phyloP scores from a whole-genome alignment of 768 basidiomycete species.

The Vishniacozyma victoriae region DNA sequence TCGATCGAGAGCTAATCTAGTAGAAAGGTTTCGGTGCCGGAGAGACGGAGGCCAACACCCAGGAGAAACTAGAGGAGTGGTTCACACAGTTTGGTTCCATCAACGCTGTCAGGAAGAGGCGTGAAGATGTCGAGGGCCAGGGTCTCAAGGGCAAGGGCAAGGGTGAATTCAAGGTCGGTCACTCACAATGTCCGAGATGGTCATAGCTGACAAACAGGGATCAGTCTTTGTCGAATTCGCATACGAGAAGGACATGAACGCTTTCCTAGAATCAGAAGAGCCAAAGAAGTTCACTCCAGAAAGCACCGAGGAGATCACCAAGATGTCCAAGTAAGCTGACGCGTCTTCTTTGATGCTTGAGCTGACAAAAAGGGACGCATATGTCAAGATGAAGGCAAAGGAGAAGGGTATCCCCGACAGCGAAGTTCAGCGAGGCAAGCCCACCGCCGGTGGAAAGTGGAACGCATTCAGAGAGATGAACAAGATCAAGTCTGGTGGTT shows the following conservation, averaged over 20 bases:
- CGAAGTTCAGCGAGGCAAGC: slow-evolving; percentile 14
- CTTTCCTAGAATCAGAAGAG: slow-evolving; percentile 78
- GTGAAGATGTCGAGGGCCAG: slow-evolving; percentile 57
- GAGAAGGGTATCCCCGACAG: slow-evolving; percentile 67
- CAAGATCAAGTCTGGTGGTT: slow-evolving; percentile 29
- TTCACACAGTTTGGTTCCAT: slow-evolving; percentile 70
- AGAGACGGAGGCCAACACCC: slow-evolving; percentile 56
- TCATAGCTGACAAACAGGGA: slow-evolving; percentile 51
- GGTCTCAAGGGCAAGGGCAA: slow-evolving; percentile 49
- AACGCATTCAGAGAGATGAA: slow-evolving; percentile 48
- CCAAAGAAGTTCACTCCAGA: slow-evolving; percentile 49
- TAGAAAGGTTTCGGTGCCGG: slow-evolving; percentile 85
- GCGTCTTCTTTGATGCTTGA: slow-evolving; percentile 26
- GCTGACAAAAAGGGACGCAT: slow-evolving; percentile 58
- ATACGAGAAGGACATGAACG: slow-evolving; percentile 61
- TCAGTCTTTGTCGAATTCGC: slow-evolving; percentile 91
- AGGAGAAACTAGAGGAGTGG: slow-evolving; percentile 69
- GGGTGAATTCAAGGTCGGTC: slow-evolving; percentile 69
- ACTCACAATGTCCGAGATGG: background rate
- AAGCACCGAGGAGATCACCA: slow-evolving; percentile 58
- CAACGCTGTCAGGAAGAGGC: slow-evolving; percentile 80
- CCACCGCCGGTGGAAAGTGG: slow-evolving; percentile 27
- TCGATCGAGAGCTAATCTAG: background rate
- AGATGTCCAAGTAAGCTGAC: slow-evolving; percentile 89
- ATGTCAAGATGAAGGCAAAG: slow-evolving; percentile 93